phyloP scores from a whole-genome alignment of 2,329 filamentous ascomycete species.

The Orbilia quercus region DNA sequence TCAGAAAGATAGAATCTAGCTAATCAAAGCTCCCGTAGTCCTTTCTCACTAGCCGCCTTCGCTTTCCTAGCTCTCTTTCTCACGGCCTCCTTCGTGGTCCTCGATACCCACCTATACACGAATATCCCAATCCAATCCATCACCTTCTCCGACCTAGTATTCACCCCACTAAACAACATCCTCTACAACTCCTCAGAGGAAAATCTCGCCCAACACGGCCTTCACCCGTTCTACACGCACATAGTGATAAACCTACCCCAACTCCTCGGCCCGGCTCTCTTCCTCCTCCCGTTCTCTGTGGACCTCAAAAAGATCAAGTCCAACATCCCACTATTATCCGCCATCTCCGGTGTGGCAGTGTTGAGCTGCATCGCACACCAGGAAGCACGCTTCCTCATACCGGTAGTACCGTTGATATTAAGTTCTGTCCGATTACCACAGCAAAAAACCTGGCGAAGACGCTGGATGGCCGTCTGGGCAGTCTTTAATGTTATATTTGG shows the following conservation, averaged over 20 bases:
- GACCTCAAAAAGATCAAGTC: constrained; percentile 16
- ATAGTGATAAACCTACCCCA: constrained; percentile 68
- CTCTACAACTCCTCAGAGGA: constrained; percentile 66
- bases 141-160: constrained; percentile 61
- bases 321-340: constrained; percentile 57
- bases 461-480: constrained; percentile 66
- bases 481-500: constrained; percentile 67
- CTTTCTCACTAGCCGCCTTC: constrained; percentile 61
- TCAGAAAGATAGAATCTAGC: constrained; percentile 64
- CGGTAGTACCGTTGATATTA: constrained; percentile 67
- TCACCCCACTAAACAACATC: constrained; percentile 69
- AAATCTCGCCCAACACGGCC: constrained; percentile 68
- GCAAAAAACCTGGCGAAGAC: constrained; percentile 60
- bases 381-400: constrained; percentile 68
- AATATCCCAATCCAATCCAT: constrained; percentile 24
- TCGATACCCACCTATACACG: constrained; percentile 55
- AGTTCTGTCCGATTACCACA: constrained; percentile 65
- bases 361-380: constrained; percentile 64
- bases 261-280: constrained; percentile 66
- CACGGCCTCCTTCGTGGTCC: constrained; percentile 68
- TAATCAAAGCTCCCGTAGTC: constrained; percentile 63
- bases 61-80: constrained; percentile 70
- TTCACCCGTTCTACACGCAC: constrained; percentile 69
- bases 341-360: constrained; percentile 58
- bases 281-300: constrained; percentile 64